Base-by-base conservation (phyloP, 2,329 filamentous ascomycete genomes). In the Colletotrichum sp. region DNA sequence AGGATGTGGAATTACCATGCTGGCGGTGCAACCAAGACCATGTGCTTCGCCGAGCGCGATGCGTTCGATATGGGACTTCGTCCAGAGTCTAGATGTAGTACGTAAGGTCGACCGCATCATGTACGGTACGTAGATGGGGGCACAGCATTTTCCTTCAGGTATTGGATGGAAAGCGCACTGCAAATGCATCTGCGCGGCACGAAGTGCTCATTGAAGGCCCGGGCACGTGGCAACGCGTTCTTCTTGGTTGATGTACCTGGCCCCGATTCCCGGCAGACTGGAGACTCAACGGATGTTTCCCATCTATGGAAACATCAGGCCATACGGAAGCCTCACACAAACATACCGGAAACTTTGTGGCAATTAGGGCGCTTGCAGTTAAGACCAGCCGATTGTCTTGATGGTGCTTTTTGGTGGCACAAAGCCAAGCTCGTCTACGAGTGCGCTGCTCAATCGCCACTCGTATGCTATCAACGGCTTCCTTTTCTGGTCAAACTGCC, bases 141-240 rank as follows among this genome's bases (percentile, higher is more conserved):
- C 18, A 7, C 10, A 15, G 25, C 39, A 48, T 30, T 30, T 30
- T 12, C 6, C 52, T 16, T 22, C 16, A 36, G 52, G 16, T 32
- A 58, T 27, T 25, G n/a, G 55, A 58, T 36, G 32, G 55, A 64
- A 34, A 27, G 7, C 60, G 22, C 65, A 58, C 55, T 60, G 64
- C 65, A 9, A n/a, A 67, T 27, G 58, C 74, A 52, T n/a, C n/a
- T 52, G 43, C 43, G 43, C n/a, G 43, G 43, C 43, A 52, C 43
- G 43, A 52, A 52, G 43, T 69, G n/a, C 27, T 69, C 32, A 30
- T 34, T 16, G 9, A 32, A 28, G 28, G 56, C 22, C 27, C 48
- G 34, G 64, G 74, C 70, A 74, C 70, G 64, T 69, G 74, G 74
- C 64, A 65, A 65, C 65, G 65, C 39, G 43, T 68, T 34, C 34